Conservation (phyloP, 495 filamentous ascomycete species). For the Penicillium crystallinum region DNA sequence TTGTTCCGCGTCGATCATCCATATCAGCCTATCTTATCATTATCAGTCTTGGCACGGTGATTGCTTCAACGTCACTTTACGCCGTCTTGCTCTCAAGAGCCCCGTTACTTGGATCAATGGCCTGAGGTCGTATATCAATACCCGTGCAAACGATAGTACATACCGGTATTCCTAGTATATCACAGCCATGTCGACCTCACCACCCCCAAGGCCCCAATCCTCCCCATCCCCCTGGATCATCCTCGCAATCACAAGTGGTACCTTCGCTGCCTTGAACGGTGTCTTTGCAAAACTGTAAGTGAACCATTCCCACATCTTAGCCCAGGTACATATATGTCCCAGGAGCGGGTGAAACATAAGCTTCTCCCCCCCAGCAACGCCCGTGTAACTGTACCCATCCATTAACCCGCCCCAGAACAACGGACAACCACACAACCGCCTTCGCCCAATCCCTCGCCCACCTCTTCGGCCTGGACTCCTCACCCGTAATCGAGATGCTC, state of each 20-base stretch:
- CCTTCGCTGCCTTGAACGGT: slow-evolving; percentile 89
- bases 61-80: not conserved
- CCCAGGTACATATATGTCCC: no score
- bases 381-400: not conserved
- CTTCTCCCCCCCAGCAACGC: not conserved
- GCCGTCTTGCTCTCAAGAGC: not conserved
- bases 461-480: slow-evolving; percentile 45
- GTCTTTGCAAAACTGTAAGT: slow-evolving; percentile 92
- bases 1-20: not conserved
- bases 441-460: slow-evolving; percentile 61
- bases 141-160: not conserved
- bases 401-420: slow-evolving; percentile 56
- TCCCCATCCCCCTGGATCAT: slow-evolving; percentile 60
- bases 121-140: not conserved
- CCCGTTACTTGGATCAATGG: not conserved
- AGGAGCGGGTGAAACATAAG: no score
- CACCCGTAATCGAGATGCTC: slow-evolving; percentile 57
- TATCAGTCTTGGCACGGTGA: slow-evolving; percentile 6
- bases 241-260: slow-evolving; percentile 76
- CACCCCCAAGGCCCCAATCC: slow-evolving; percentile 2
- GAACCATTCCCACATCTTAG: no score
- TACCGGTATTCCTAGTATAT: no score
- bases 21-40: slow-evolving; percentile 7
- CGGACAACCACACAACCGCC: slow-evolving; percentile 70
- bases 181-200: slow-evolving; percentile 11